A percentile compares a stretch with the other conserved stretches of the same genome.
Conservation (phyloP, 2,329 filamentous ascomycete species). For the Aspergillus sp. region DNA sequence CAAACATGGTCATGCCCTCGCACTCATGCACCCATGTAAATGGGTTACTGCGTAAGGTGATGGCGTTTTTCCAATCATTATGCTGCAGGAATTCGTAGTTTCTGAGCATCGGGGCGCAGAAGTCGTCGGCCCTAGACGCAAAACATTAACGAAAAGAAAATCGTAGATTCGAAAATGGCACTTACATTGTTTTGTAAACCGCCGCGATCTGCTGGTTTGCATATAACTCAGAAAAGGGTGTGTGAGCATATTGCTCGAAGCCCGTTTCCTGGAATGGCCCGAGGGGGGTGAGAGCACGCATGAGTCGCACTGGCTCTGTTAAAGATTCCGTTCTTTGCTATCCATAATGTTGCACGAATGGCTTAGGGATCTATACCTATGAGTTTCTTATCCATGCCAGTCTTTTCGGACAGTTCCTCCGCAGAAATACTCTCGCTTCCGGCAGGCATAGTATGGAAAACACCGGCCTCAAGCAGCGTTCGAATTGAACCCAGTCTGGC, state of each 20-base stretch:
- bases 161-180: not conserved
- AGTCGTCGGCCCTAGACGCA: constrained; percentile 7
- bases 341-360: not conserved
- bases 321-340: not conserved
- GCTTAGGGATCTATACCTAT: constrained; percentile 2
- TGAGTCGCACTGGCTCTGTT: constrained; percentile 10
- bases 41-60: constrained; percentile 10
- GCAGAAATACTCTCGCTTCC: constrained; percentile 9
- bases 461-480: constrained; percentile 11
- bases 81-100: constrained; percentile 10
- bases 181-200: constrained; percentile 8
- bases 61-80: constrained; percentile 9
- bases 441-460: constrained; percentile 13
- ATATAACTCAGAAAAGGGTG: constrained; percentile 11
- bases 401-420: constrained; percentile 5
- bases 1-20: constrained; percentile 11
- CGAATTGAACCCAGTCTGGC: constrained; percentile 12
- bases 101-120: constrained; percentile 5
- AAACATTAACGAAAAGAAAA: not conserved
- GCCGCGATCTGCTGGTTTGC: constrained; percentile 8
- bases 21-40: constrained; percentile 9
- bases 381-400: constrained; percentile 5
- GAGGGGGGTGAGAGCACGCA: constrained; percentile 10
- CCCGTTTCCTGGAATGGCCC: constrained; percentile 12
- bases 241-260: constrained; percentile 13